These are phyloP conservation scores for Polyplosphaeria fusca DNA, from an alignment of 495 filamentous ascomycete genomes.

Conservation along the genomic window DNA sequence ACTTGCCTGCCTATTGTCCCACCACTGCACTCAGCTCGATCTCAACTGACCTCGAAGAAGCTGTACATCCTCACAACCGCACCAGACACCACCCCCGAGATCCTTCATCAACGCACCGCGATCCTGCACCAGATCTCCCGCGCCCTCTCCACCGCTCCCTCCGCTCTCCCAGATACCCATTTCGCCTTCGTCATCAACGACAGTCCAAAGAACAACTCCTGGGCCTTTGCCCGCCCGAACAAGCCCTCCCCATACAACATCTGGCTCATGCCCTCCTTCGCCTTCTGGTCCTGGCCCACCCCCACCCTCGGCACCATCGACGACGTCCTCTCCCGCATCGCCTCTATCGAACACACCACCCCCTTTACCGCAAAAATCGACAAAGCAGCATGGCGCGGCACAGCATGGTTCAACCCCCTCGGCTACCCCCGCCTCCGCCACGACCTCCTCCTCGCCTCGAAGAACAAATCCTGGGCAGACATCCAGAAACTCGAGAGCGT, in stretches of 20 bases:
- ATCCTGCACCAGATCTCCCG: slow-evolving; percentile 43
- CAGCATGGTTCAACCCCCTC: slow-evolving; percentile 28
- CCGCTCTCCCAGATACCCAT: slow-evolving; percentile 58
- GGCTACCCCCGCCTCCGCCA: slow-evolving; percentile 40
- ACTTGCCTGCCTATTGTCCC: background rate
- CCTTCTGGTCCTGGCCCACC: slow-evolving; percentile 69
- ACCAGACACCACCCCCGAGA: slow-evolving; percentile 32
- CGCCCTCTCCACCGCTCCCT: slow-evolving; percentile 50
- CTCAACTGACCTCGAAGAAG: slow-evolving; percentile 6
- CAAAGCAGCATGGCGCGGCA: slow-evolving; percentile 67
- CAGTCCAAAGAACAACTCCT: slow-evolving; percentile 46
- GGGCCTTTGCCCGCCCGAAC: slow-evolving; percentile 49
- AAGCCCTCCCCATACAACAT: slow-evolving; percentile 43
- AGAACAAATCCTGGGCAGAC: slow-evolving; percentile 50
- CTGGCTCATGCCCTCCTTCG: slow-evolving; percentile 78
- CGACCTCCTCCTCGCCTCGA: slow-evolving; percentile 45
- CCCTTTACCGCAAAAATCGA: slow-evolving; percentile 53
- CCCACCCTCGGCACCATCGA: slow-evolving; percentile 56
- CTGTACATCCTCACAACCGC: slow-evolving; percentile 30
- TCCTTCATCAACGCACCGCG: slow-evolving; percentile 46
- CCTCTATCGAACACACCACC: slow-evolving; percentile 6
- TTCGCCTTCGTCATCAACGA: slow-evolving; percentile 58
- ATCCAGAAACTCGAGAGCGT: background rate
- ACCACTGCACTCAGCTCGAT: background rate
- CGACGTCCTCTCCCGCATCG: slow-evolving; percentile 49